Conservation (phyloP, 2,329 filamentous ascomycete genomes). For the Nemania sp. region DNA sequence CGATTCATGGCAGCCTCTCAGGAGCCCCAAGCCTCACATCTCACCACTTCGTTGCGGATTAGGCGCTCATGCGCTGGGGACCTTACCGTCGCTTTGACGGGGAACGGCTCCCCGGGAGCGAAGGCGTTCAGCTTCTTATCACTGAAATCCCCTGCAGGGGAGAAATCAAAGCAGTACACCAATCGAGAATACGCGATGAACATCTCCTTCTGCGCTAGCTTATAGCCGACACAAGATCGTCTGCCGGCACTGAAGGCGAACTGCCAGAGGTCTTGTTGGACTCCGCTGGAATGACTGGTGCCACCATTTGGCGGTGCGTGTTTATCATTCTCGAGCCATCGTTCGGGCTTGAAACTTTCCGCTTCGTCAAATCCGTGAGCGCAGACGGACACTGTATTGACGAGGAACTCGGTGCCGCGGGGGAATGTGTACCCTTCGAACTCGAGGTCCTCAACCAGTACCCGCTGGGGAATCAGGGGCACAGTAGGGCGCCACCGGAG, state of each 20-base stretch:
- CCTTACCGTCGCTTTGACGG: constrained; percentile 14
- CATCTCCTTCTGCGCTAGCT: constrained; percentile 23
- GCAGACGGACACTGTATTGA: constrained; percentile 46
- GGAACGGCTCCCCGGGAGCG: constrained; percentile 12
- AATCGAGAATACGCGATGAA: constrained; percentile 26
- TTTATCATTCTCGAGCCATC: constrained; percentile 19
- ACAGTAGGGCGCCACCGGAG: constrained; percentile 52
- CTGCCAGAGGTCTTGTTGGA: constrained; percentile 22
- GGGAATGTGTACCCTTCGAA: constrained; percentile 52
- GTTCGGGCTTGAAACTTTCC: constrained; percentile 19
- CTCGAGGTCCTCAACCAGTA: constrained; percentile 48
- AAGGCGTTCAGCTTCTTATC: constrained; percentile 19
- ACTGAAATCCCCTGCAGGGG: constrained; percentile 10
- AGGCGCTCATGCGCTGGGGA: constrained; percentile 16
- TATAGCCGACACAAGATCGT: constrained; percentile 24
- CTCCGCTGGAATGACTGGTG: background rate
- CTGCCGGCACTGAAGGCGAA: constrained; percentile 19
- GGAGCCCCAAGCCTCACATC: constrained; percentile 3
- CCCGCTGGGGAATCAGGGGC: constrained; percentile 43
- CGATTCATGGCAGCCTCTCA: background rate
- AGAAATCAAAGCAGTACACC: constrained; percentile 25
- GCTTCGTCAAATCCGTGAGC: constrained; percentile 5
- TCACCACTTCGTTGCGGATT: constrained; percentile 15
- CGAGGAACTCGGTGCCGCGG: constrained; percentile 48
- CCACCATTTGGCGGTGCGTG: background rate